Conservation (phyloP, 2,329 filamentous ascomycete genomes). For the Fusarium anguioides region DNA sequence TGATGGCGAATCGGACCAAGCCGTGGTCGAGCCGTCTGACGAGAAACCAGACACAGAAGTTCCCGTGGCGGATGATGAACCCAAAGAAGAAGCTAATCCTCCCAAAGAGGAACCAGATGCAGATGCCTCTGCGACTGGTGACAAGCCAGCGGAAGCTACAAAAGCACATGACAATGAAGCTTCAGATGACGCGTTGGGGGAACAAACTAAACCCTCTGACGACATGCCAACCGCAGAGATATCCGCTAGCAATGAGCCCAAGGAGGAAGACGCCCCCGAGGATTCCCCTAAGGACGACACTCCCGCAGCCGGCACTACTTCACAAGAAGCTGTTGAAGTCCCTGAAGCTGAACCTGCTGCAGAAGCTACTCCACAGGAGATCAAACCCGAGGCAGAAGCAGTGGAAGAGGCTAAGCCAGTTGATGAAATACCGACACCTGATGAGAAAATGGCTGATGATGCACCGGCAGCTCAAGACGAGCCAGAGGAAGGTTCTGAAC, state of each 20-base stretch:
- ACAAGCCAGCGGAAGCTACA: conserved; percentile 6
- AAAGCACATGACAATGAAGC: neutral
- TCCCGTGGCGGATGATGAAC: neutral
- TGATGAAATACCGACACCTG: neutral
- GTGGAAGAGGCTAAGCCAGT: conserved; percentile 3
- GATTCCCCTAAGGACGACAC: neutral
- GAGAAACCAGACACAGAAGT: neutral
- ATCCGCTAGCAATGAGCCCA: neutral
- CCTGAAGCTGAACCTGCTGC: neutral
- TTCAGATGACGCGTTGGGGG: neutral
- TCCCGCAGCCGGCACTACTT: neutral
- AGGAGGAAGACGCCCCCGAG: neutral
- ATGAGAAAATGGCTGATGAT: conserved; percentile 10
- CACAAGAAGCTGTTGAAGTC: neutral
- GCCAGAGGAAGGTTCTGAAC: conserved; percentile 18
- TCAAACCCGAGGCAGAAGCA: neutral
- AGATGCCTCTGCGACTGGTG: neutral
- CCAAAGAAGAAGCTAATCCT: neutral
- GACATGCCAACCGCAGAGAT: neutral
- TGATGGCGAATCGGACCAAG: too few relatives aligned
- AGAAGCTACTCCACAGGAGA: conserved; percentile 1
- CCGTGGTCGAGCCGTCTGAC: neutral
- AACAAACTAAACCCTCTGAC: neutral
- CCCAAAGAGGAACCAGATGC: conserved; percentile 4
- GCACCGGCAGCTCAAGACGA: conserved; percentile 13